These are phyloP conservation scores for Capronia coronata DNA, from an alignment of 2,329 filamentous ascomycete species.

Conservation along the genomic window DNA sequence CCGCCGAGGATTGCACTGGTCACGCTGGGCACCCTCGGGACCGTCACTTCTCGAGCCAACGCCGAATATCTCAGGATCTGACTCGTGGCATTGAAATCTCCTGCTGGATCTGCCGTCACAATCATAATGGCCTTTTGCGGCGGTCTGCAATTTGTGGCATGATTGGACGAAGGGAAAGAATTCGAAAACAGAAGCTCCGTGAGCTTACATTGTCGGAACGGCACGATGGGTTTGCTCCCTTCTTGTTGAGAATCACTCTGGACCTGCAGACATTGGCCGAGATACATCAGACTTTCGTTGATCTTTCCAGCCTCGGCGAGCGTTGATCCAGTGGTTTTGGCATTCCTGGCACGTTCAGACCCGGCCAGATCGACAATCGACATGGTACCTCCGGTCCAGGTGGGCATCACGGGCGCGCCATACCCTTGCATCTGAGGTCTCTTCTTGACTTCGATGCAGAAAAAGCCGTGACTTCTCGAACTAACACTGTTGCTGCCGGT, in stretches of 20 bases:
- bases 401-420: slow-evolving; percentile 52
- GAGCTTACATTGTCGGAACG: slow-evolving; percentile 76
- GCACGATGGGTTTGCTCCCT: slow-evolving; percentile 68
- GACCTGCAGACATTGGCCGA: slow-evolving; percentile 94
- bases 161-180: slow-evolving; percentile 64
- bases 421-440: slow-evolving; percentile 49
- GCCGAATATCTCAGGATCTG: slow-evolving; percentile 94
- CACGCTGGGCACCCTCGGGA: slow-evolving; percentile 78
- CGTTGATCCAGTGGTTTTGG: slow-evolving; percentile 88
- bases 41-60: slow-evolving; percentile 83
- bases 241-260: slow-evolving; percentile 68
- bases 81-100: slow-evolving; percentile 93
- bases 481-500: slow-evolving; percentile 91
- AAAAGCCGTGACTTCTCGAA: slow-evolving; percentile 91
- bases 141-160: slow-evolving; percentile 44
- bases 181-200: slow-evolving; percentile 84
- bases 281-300: slow-evolving; percentile 96
- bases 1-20: slow-evolving; percentile 58
- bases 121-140: slow-evolving; percentile 93
- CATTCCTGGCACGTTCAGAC: slow-evolving; percentile 85
- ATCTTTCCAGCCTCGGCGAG: slow-evolving; percentile 96
- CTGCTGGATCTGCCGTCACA: slow-evolving; percentile 84
- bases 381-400: slow-evolving; percentile 32
- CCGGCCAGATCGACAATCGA: slow-evolving; percentile 37
- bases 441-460: slow-evolving; percentile 92